Evolutionary conservation across 345 rosid species (phyloP).

Genomic region (Pistacia vera): DNA sequence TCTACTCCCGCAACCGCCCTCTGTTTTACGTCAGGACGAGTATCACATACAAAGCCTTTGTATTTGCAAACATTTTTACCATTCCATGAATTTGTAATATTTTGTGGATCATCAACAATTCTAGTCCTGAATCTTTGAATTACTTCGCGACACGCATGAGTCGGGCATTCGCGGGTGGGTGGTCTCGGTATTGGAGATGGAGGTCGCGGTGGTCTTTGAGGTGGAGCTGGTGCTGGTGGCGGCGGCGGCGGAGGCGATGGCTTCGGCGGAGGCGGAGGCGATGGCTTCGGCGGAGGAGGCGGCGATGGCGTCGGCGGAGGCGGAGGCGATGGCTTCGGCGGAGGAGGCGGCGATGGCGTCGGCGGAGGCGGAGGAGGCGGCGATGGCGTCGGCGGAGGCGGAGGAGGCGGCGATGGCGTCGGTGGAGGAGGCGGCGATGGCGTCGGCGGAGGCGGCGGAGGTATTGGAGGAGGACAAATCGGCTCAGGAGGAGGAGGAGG

Average conservation of each 20-base stretch:
- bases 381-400: rapidly evolving
- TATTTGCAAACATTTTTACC: constrained; percentile 28
- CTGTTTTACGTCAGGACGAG: constrained; percentile 14
- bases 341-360: constrained; percentile 9
- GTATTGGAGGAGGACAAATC: rapidly evolving
- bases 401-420: too few relatives aligned
- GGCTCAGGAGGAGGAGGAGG: background rate
- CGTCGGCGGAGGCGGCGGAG: rapidly evolving
- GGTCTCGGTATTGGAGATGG: background rate
- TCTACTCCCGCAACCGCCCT: constrained; percentile 35
- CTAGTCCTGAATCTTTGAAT: constrained; percentile 26
- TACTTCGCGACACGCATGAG: constrained; percentile 3
- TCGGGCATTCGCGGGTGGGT: background rate
- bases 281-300: too few relatives aligned
- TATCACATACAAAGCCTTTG: constrained; percentile 39
- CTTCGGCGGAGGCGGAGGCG: too few relatives aligned
- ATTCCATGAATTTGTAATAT: constrained; percentile 24
- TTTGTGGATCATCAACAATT: background rate
- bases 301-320: background rate
- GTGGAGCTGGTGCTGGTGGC: background rate
- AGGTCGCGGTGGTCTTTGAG: constrained; percentile 15
- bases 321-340: constrained; percentile 9
- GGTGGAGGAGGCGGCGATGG: too few relatives aligned
- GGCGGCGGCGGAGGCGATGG: too few relatives aligned
- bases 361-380: constrained; percentile 6